phyloP scores from a whole-genome alignment of 768 basidiomycete species.

The Tephrocybe rancida region DNA sequence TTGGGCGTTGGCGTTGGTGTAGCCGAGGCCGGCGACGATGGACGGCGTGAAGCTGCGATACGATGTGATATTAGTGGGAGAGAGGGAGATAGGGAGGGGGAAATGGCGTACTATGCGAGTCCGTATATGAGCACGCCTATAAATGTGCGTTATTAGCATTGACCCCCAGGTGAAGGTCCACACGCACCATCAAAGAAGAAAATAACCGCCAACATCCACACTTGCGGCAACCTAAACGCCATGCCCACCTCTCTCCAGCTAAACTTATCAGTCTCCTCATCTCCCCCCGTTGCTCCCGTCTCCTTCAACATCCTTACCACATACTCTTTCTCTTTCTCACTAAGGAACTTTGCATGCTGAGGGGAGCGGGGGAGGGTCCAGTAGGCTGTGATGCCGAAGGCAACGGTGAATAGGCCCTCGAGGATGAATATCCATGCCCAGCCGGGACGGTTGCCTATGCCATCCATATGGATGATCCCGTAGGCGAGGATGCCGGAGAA shows the following conservation, averaged over 20 bases:
- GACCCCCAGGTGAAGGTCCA: background rate
- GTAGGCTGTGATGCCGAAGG: constrained; percentile 55
- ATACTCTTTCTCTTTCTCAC: constrained; percentile 47
- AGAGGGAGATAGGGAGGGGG: background rate
- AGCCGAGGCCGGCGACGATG: constrained; percentile 68
- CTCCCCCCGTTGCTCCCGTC: constrained; percentile 38
- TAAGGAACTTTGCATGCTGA: constrained; percentile 50
- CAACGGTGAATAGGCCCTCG: constrained; percentile 64
- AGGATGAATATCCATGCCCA: constrained; percentile 24
- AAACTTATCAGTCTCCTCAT: constrained; percentile 44
- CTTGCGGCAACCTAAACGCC: constrained; percentile 54
- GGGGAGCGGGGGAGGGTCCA: constrained; percentile 50
- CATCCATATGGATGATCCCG: constrained; percentile 4
- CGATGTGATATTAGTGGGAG: background rate
- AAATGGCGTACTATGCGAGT: constrained; percentile 45
- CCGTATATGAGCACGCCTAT: constrained; percentile 47
- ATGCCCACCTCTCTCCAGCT: constrained; percentile 59
- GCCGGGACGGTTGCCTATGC: background rate
- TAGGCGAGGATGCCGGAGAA: constrained; percentile 9
- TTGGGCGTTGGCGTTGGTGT: constrained; percentile 53
- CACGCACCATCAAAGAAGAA: constrained; percentile 54
- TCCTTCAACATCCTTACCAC: constrained; percentile 39
- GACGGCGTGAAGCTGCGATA: constrained; percentile 64
- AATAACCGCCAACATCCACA: constrained; percentile 48
- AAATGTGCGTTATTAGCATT: background rate